phyloP scores from a whole-genome alignment of 2,329 filamentous ascomycete genomes.

The Escovopsis sp. region DNA sequence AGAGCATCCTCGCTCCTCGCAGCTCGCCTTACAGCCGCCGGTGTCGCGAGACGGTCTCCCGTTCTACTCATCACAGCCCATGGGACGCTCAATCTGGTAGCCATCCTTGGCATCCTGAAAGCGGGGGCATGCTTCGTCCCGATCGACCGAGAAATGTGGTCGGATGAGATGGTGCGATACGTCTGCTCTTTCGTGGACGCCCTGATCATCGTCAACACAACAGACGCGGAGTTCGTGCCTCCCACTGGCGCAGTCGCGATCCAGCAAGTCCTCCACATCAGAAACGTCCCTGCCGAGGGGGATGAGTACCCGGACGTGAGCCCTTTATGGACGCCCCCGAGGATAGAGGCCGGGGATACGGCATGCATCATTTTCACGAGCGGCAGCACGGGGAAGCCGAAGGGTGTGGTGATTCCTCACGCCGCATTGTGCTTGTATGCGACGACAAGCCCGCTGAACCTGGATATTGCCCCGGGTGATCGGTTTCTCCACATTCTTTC shows the following conservation, averaged over 20 bases:
- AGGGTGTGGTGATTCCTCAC: conserved; percentile 3
- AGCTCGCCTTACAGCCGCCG: background rate
- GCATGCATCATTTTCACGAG: conserved; percentile 5
- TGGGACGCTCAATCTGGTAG: conserved; percentile 3
- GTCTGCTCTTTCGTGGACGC: conserved; percentile 1
- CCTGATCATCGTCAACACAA: conserved; percentile 4
- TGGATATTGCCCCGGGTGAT: conserved; percentile 3
- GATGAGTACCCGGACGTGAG: background rate
- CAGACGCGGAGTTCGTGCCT: background rate
- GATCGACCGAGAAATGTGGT: conserved; percentile 3
- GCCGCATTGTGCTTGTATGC: conserved; percentile 3
- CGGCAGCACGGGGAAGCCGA: conserved; percentile 2
- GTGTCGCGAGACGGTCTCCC: background rate
- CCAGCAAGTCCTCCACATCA: conserved; percentile 1
- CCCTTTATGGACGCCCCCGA: background rate
- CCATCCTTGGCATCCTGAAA: conserved; percentile 3
- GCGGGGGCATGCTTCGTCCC: conserved; percentile 4
- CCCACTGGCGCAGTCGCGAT: background rate
- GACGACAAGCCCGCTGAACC: conserved; percentile 2
- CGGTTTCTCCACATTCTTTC: conserved; percentile 4
- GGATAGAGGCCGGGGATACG: background rate
- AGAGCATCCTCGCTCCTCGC: background rate
- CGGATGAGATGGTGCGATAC: conserved; percentile 1
- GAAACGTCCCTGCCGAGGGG: background rate
- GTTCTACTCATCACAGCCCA: conserved; percentile 3